These are phyloP conservation scores for Allium fistulosum DNA, from an alignment of 106 monocot species.

Conservation along the genomic window DNA sequence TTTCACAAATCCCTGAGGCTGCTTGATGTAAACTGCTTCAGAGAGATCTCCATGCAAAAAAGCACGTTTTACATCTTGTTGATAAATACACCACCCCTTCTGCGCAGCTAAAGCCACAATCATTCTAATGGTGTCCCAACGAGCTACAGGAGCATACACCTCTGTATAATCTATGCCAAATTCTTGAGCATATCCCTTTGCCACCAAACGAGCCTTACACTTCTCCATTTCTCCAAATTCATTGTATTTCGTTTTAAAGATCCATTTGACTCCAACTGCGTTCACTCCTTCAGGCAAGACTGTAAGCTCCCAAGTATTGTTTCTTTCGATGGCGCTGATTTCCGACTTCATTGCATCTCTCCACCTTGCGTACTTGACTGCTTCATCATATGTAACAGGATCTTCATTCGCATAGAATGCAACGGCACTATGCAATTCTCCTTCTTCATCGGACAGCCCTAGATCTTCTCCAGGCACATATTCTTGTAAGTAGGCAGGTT, in stretches of 20 bases:
- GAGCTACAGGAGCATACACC: not conserved
- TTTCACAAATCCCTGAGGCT: not conserved
- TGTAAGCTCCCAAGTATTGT: conserved; percentile 1
- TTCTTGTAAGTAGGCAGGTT: conserved; percentile 3
- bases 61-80: not conserved
- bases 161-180: not conserved
- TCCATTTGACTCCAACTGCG: conserved; percentile 1
- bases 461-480: not conserved
- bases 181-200: not conserved
- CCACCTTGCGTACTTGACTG: not conserved
- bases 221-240: conserved; percentile 1
- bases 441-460: not conserved
- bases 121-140: not conserved
- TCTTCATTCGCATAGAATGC: not conserved
- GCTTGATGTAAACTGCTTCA: not conserved
- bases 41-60: not conserved
- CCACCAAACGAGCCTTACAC: conserved; percentile 1
- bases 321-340: not conserved
- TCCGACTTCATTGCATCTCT: not conserved
- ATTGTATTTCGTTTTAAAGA: conserved; percentile 1
- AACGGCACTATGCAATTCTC: not conserved
- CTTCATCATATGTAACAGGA: not conserved
- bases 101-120: not conserved
- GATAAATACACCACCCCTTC: conserved; percentile 1
- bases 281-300: not conserved